Conservation (phyloP, 2,329 filamentous ascomycete species). For the Paecilomyces formosus region DNA sequence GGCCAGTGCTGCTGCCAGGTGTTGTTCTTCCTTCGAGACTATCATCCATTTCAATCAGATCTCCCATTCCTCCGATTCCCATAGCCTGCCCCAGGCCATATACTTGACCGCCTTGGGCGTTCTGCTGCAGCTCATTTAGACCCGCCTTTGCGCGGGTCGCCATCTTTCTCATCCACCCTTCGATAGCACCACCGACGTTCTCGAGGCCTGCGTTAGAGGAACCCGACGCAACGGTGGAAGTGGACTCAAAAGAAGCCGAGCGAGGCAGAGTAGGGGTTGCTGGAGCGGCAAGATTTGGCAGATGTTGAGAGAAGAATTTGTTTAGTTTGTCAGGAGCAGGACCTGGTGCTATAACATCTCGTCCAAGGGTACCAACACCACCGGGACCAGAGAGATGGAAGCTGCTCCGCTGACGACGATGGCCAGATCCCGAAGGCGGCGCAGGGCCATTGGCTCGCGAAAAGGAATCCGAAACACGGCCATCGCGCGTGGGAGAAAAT, state of each 20-base stretch:
- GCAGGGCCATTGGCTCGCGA: constrained; percentile 15
- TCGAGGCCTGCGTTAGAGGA: constrained; percentile 52
- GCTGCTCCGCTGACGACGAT: constrained; percentile 33
- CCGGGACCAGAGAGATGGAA: constrained; percentile 73
- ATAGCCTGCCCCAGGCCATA: constrained; percentile 15
- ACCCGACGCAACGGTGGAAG: constrained; percentile 22
- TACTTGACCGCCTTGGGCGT: constrained; percentile 12
- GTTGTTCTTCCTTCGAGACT: constrained; percentile 13
- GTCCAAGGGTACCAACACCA: constrained; percentile 75
- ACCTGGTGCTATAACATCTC: constrained; percentile 46
- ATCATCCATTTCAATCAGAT: constrained; percentile 39
- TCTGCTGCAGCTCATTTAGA: constrained; percentile 32
- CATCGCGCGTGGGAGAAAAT: constrained; percentile 17
- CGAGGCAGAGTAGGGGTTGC: constrained; percentile 50
- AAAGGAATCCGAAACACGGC: constrained; percentile 20
- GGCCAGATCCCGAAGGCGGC: constrained; percentile 26
- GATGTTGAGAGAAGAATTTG: constrained; percentile 72
- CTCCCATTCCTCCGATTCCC: constrained; percentile 26
- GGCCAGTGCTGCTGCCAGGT: neutral
- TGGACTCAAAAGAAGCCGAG: constrained; percentile 27
- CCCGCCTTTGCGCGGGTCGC: constrained; percentile 44
- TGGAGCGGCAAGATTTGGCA: constrained; percentile 71
- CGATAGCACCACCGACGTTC: constrained; percentile 77
- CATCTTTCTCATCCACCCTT: constrained; percentile 83
- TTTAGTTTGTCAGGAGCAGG: constrained; percentile 81